Base-by-base conservation (phyloP, 164 flowering plant species). In the Warburgia ugandensis region DNA sequence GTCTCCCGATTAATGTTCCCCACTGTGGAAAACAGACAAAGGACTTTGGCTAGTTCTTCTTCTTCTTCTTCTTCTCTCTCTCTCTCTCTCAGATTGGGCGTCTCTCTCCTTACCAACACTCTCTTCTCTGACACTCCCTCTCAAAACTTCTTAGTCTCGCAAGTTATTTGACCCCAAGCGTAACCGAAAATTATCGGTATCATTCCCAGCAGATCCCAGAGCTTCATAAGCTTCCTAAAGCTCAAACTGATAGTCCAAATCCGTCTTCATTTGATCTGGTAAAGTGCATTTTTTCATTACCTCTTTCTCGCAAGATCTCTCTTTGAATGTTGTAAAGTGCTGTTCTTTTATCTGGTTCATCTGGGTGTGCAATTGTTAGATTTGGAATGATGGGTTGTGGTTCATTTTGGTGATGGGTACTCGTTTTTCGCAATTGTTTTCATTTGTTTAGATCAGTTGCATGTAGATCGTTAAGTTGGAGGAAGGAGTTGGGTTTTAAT, bases 321-420 rank as follows among this genome's bases (percentile, higher is more conserved):
- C 17, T 27, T 2, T 27, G 10, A 2, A 6, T 5, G 27, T 28
- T 27, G 10, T 9, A n/a, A 6, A 0, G 9, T 12, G 6, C 17
- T 45, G 2, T 27, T 19, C 7, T 31, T 5, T 45, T 28, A n/a
- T 27, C 29, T 16, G 21, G 13, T 45, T 31, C 31, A 27, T 10
- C 9, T 53, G 20, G 45, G n/a, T n/a, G n/a, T n/a, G n/a, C n/a
- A n/a, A n/a, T n/a, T n/a, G n/a, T n/a, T n/a, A 41, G 27, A 48
- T 31, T 52, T 53, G 47, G 42, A 21, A 27, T 13, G 22, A 27
- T 51, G 39, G 41, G 50, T 50, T 45, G 29, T 29, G 10, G 29
- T 29, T 45, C 32, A 28, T 36, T 60, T 30, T 37, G 29, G 7
- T 40, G 11, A 49, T 26, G 20, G 22, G 8, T 32, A 1, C 19